phyloP scores from a whole-genome alignment of 192 early-diverging fungal genomes.

The Backusella macrospora region DNA sequence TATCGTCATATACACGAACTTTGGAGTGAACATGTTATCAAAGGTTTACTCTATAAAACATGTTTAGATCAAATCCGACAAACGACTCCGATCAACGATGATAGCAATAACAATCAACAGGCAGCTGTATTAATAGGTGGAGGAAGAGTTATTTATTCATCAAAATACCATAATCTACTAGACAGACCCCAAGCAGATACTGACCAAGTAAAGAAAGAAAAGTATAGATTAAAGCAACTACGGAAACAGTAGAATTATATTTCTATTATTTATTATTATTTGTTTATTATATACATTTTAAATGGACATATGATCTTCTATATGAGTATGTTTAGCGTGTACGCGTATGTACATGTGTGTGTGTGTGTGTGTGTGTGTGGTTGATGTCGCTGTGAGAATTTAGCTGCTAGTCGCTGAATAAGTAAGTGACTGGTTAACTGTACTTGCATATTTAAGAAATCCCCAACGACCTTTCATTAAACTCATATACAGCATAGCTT shows the following conservation, averaged over 20 bases:
- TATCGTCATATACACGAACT: constrained; percentile 53
- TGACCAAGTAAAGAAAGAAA: constrained; percentile 39
- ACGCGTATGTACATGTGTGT: background rate
- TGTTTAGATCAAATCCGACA: constrained; percentile 21
- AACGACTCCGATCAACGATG: background rate
- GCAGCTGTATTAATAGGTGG: constrained; percentile 20
- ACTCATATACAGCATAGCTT: constrained; percentile 73
- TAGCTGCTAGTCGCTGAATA: background rate
- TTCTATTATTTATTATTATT: constrained; percentile 2
- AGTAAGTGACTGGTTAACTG: background rate
- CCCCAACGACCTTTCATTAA: constrained; percentile 49
- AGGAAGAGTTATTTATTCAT: constrained; percentile 18
- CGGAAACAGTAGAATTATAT: constrained; percentile 4
- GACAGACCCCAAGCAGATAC: constrained; percentile 31
- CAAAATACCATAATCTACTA: constrained; percentile 22
- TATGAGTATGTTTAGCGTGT: background rate
- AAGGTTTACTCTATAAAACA: constrained; percentile 49
- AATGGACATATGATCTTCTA: constrained; percentile 5
- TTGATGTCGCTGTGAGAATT: background rate
- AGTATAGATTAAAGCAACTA: constrained; percentile 30
- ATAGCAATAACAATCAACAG: background rate
- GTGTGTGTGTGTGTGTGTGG: background rate
- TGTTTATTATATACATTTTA: background rate
- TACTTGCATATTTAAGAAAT: constrained; percentile 40
- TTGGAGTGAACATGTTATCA: constrained; percentile 49